Conservation (phyloP, 1,284 basidiomycete genomes). For the Sporisorium sorghi region DNA sequence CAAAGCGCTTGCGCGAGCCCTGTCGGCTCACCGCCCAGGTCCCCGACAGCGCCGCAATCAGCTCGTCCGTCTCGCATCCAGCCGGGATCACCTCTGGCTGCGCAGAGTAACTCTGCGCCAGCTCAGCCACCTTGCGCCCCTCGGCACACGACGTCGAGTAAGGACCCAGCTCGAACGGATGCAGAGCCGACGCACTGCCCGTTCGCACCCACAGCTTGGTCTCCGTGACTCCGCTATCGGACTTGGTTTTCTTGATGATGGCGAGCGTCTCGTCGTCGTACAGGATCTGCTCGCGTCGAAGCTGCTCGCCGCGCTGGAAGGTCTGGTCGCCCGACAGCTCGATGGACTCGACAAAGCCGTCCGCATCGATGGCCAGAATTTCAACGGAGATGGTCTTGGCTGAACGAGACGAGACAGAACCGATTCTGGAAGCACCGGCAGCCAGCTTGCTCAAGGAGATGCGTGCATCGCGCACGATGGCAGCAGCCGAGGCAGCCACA, state of each 20-base stretch:
- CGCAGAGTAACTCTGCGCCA: conserved; percentile 52
- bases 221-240: conserved; percentile 21
- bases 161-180: conserved; percentile 42
- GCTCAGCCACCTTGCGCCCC: conserved; percentile 49
- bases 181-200: conserved; percentile 36
- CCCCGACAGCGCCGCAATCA: conserved; percentile 41
- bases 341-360: conserved; percentile 42
- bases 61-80: conserved; percentile 46
- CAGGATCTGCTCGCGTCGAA: conserved; percentile 44
- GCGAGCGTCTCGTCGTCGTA: conserved; percentile 56
- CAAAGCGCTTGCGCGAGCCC: conserved; percentile 51
- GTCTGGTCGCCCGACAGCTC: conserved; percentile 41
- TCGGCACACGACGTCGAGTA: conserved; percentile 44
- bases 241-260: conserved; percentile 41
- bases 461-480: conserved; percentile 17
- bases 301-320: conserved; percentile 43
- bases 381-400: conserved; percentile 43
- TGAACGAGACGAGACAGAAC: neutral
- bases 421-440: neutral
- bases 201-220: conserved; percentile 42
- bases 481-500: conserved; percentile 11
- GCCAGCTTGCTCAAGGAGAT: conserved; percentile 12
- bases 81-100: conserved; percentile 40
- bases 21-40: conserved; percentile 43
- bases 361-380: conserved; percentile 36